Evolutionary conservation across 495 filamentous ascomycete species (phyloP).

Genomic region (Podospora pseudopauciseta): DNA sequence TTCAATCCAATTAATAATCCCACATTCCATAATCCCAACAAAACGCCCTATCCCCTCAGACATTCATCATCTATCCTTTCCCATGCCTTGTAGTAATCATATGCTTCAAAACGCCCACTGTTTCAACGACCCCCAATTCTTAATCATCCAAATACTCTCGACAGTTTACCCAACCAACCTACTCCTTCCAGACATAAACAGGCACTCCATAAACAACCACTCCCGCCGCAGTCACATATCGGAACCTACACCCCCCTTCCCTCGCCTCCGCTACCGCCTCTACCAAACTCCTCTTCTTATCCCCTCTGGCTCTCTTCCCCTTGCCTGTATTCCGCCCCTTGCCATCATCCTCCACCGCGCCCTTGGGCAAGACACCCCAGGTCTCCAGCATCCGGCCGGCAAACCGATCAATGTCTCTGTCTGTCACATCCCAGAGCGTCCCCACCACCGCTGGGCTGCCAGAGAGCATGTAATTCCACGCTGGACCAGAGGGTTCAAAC

Average conservation of each 20-base stretch:
- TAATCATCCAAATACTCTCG: background rate
- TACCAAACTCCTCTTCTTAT: slow-evolving; percentile 49
- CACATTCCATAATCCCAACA: too few relatives aligned
- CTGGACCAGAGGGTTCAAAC: slow-evolving; percentile 83
- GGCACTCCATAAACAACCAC: slow-evolving; percentile 93
- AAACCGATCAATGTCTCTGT: slow-evolving; percentile 93
- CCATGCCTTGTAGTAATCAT: background rate
- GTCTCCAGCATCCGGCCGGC: slow-evolving; percentile 68
- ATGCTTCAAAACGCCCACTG: background rate
- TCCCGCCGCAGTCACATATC: slow-evolving; percentile 88
- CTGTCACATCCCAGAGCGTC: slow-evolving; percentile 96
- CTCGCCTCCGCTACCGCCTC: slow-evolving; percentile 74
- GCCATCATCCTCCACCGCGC: slow-evolving; percentile 30
- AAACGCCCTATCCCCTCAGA: background rate
- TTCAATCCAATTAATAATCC: too few relatives aligned
- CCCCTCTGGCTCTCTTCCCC: slow-evolving; percentile 26
- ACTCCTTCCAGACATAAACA: slow-evolving; percentile 59
- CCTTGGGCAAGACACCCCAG: slow-evolving; percentile 69
- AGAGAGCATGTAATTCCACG: slow-evolving; percentile 85
- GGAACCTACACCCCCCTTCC: slow-evolving; percentile 69
- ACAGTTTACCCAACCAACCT: background rate
- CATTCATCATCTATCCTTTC: background rate
- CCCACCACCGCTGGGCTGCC: slow-evolving; percentile 80
- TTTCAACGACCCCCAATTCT: background rate
- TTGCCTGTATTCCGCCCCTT: slow-evolving; percentile 23